Evolutionary conservation across 352 stramenopile species (phyloP), one percentile per base, ranked within the genome.

Genomic region (Globisporangium viniferum): DNA sequence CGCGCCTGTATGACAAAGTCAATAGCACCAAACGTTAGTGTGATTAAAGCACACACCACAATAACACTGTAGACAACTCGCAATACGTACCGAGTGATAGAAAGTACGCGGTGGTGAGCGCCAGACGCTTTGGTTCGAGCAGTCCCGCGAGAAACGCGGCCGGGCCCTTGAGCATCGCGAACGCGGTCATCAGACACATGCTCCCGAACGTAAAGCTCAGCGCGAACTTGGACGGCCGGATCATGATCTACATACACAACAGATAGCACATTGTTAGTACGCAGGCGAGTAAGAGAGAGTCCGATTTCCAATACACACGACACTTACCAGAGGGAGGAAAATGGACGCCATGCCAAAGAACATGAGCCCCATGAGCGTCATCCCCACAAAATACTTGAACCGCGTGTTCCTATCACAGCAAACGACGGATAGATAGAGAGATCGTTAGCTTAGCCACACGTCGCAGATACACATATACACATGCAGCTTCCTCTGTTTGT

Each of bases 291-390:
- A 24, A n/a, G 5, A 57, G 3, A 3, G 36, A 22, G 29, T 33
- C 3, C 5, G 14, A 24, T 12, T 9, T 33, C 6, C 15, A 24
- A 66, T 33, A 20, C 24, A 62, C 9, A 5, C 12, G n/a, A 58
- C n/a, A 57, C 70, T 53, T 55, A 88, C 78, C 54, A 94, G 70
- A 10, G 83, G 87, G 18, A 94, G 63, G 67, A 94, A 93, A 60
- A 93, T 76, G 0, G 81, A 90, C 46, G 85, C 81, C 85, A 94
- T 93, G 73, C 83, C 86, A 53, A 94, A 92, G 73, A 94, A 94
- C 69, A 94, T 62, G 49, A 89, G 72, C 0, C 79, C 78, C 56
- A 93, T 82, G 59, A 94, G 75, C 5, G 78, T 70, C 64, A 94
- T 77, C 3, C 69, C 79, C 12, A 94, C 83, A 85, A 94, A 94